Conservation (phyloP, 257 asterid genomes). For the Solanum phureja region DNA sequence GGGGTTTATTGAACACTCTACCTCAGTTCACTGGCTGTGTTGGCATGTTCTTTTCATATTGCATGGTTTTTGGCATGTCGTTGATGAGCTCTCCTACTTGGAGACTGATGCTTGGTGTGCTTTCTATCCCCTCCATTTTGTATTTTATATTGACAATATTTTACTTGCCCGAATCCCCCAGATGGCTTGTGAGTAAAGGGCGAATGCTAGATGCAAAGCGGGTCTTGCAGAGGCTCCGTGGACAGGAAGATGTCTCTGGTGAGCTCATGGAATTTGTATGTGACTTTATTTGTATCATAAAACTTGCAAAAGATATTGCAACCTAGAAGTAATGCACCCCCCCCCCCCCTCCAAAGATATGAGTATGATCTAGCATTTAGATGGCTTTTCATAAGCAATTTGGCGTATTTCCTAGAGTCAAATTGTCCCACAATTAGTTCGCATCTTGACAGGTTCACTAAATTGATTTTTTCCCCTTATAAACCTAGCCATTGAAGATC, state of each 20-base stretch:
- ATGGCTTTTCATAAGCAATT: neutral
- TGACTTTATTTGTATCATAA: neutral
- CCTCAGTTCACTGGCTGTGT: conserved; percentile 51
- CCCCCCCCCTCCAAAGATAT: neutral
- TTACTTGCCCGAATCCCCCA: conserved; percentile 71
- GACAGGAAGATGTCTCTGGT: conserved; percentile 57
- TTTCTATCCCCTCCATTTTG: conserved; percentile 36
- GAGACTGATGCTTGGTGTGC: conserved; percentile 60
- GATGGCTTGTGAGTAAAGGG: conserved; percentile 78
- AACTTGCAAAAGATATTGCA: neutral
- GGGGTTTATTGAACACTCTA: conserved; percentile 53
- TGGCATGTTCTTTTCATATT: conserved; percentile 45
- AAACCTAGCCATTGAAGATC: neutral
- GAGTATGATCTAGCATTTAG: neutral
- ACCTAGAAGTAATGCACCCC: neutral
- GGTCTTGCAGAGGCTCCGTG: conserved; percentile 36
- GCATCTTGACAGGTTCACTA: neutral
- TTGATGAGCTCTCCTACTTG: conserved; percentile 39
- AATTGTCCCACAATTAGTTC: neutral
- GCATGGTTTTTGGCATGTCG: conserved; percentile 57
- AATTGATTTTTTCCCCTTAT: neutral
- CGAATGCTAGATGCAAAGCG: conserved; percentile 42
- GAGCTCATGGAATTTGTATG: conserved; percentile 3
- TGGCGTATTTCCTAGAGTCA: neutral
- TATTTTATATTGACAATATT: conserved; percentile 29